phyloP scores from a whole-genome alignment of 345 rosid genomes.

The Microcos paniculata region DNA sequence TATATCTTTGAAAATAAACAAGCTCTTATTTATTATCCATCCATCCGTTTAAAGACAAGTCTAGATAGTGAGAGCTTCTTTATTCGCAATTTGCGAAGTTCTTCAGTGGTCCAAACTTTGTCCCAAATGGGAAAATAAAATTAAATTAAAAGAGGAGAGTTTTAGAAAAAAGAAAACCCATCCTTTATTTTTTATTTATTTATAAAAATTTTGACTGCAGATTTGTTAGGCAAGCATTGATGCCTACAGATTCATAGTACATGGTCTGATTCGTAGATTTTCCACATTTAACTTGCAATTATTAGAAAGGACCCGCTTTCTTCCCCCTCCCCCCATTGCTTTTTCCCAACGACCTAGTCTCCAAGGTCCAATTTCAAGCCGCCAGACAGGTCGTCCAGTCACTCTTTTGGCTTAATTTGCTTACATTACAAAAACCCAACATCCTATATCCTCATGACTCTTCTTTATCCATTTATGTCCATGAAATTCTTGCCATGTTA shows the following conservation, averaged over 20 bases:
- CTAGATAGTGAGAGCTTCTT: no score
- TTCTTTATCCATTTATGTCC: not conserved
- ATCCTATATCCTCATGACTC: not conserved
- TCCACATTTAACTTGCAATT: slow-evolving; percentile 7
- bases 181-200: not conserved
- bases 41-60: no score
- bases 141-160: not conserved
- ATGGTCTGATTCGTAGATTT: slow-evolving; percentile 16
- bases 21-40: no score
- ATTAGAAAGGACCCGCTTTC: slow-evolving; percentile 10
- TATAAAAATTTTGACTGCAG: slow-evolving; percentile 19
- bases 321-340: not conserved
- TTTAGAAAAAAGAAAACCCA: not conserved
- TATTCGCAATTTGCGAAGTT: not conserved
- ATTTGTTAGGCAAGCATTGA: slow-evolving; percentile 34
- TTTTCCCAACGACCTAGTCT: slow-evolving; percentile 19
- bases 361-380: slow-evolving; percentile 21
- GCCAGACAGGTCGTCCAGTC: not conserved
- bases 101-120: not conserved
- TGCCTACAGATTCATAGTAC: slow-evolving; percentile 44
- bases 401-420: not conserved
- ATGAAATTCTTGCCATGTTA: not conserved
- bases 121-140: not conserved
- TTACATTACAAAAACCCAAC: not conserved
- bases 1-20: no score